A percentile compares a stretch with the other conserved stretches of the same genome.
Conservation (phyloP, 768 basidiomycete species). For the Lactarius akahatsu region DNA sequence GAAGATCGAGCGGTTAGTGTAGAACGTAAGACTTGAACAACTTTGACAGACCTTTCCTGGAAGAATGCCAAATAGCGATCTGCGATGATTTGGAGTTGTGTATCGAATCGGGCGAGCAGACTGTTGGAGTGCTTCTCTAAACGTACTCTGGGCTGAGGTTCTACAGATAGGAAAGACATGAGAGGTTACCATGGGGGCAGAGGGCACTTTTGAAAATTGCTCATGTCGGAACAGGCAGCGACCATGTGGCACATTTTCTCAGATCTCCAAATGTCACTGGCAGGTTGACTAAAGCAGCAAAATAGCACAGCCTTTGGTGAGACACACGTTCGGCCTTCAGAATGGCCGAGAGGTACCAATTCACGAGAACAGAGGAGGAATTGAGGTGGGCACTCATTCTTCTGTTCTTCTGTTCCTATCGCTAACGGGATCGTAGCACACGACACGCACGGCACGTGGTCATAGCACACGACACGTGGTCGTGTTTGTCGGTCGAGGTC, state of each 20-base stretch:
- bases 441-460: no score
- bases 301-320: no score
- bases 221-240: neutral
- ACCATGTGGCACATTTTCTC: neutral
- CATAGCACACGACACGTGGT: no score
- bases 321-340: no score
- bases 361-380: no score
- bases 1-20: neutral
- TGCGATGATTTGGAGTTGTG: neutral
- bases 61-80: neutral
- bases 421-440: no score
- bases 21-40: neutral
- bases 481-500: no score
- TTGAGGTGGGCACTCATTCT: no score
- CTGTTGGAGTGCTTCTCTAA: neutral
- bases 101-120: neutral
- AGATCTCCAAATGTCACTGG: no score
- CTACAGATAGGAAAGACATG: neutral
- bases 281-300: no score
- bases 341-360: no score
- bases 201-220: neutral
- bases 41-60: neutral
- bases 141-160: neutral
- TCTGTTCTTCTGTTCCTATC: no score
- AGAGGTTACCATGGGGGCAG: neutral